phyloP scores from a whole-genome alignment of 2,329 filamentous ascomycete species.

The Ascocoryne sarcoides region DNA sequence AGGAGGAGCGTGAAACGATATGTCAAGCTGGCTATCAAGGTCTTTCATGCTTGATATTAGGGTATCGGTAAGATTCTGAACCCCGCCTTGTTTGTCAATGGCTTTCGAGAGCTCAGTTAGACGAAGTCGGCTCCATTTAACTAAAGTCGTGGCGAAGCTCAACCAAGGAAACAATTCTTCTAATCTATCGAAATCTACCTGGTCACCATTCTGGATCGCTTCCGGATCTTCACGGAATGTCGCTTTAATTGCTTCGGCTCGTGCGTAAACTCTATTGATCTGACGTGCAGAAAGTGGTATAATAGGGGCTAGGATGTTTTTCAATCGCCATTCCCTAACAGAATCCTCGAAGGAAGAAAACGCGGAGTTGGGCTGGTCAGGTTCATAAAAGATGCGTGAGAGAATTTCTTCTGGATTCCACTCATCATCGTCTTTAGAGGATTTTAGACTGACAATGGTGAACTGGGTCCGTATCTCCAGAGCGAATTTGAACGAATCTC shows the following conservation, averaged over 20 bases:
- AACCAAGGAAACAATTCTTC: slow-evolving; percentile 40
- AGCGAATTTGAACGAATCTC: slow-evolving; percentile 39
- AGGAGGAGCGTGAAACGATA: too few species aligned
- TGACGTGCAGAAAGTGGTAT: slow-evolving; percentile 29
- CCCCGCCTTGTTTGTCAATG: slow-evolving; percentile 35
- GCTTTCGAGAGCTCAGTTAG: slow-evolving; percentile 35
- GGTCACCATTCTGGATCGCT: slow-evolving; percentile 18
- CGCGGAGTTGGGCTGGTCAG: slow-evolving; percentile 14
- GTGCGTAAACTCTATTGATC: slow-evolving; percentile 28
- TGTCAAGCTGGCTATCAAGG: too few species aligned
- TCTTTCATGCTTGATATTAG: slow-evolving; percentile 30
- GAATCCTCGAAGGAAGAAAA: slow-evolving; percentile 30
- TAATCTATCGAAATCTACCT: slow-evolving; percentile 36
- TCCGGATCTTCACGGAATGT: slow-evolving; percentile 29
- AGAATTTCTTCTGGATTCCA: slow-evolving; percentile 35
- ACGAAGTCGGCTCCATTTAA: slow-evolving; percentile 38
- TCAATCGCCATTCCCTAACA: slow-evolving; percentile 28
- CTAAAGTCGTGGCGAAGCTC: slow-evolving; percentile 35
- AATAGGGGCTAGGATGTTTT: slow-evolving; percentile 11
- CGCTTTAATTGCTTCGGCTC: slow-evolving; percentile 31
- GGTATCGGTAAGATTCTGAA: slow-evolving; percentile 24
- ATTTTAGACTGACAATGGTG: slow-evolving; percentile 36
- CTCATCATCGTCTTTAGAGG: slow-evolving; percentile 19
- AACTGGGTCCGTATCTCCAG: slow-evolving; percentile 47
- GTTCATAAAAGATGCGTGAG: slow-evolving; percentile 33